Evolutionary conservation across 1,284 basidiomycete species (phyloP).

Genomic region (Apiotrichum laibachii): DNA sequence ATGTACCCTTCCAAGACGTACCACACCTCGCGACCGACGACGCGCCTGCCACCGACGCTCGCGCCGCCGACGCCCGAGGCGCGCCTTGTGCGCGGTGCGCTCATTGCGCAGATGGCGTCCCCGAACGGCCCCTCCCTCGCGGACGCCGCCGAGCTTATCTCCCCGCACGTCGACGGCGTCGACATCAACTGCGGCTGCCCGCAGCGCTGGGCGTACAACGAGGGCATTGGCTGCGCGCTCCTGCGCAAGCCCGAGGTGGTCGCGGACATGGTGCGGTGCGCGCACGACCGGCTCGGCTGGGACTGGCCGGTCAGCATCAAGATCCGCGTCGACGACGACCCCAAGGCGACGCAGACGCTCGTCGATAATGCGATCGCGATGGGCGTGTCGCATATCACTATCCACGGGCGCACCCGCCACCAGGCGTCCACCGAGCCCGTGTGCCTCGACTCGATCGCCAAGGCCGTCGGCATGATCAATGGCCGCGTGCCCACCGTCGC

Average conservation of each 20-base stretch:
- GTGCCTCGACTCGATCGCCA: constrained; percentile 55
- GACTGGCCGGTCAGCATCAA: constrained; percentile 60
- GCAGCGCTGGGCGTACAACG: constrained; percentile 57
- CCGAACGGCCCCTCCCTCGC: constrained; percentile 56
- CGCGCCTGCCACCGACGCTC: constrained; percentile 33
- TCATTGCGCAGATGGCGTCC: constrained; percentile 60
- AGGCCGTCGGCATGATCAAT: constrained; percentile 56
- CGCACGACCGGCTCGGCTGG: constrained; percentile 57
- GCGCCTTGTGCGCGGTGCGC: constrained; percentile 53
- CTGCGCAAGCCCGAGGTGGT: constrained; percentile 60
- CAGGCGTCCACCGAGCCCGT: constrained; percentile 58
- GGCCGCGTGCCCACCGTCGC: constrained; percentile 58
- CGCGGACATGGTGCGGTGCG: constrained; percentile 57
- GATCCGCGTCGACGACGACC: constrained; percentile 59
- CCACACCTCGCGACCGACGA: constrained; percentile 25
- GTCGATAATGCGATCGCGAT: constrained; percentile 52
- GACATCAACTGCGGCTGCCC: constrained; percentile 62
- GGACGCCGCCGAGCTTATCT: constrained; percentile 59
- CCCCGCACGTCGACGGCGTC: constrained; percentile 56
- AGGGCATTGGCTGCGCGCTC: constrained; percentile 60
- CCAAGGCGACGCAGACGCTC: constrained; percentile 55
- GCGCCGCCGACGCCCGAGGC: constrained; percentile 29
- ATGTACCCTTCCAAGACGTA: constrained; percentile 21
- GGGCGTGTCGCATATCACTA: constrained; percentile 54
- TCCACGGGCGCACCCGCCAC: constrained; percentile 60